Base-by-base conservation (phyloP, 352 stramenopile species). In the Pythium vanterpoolii region DNA sequence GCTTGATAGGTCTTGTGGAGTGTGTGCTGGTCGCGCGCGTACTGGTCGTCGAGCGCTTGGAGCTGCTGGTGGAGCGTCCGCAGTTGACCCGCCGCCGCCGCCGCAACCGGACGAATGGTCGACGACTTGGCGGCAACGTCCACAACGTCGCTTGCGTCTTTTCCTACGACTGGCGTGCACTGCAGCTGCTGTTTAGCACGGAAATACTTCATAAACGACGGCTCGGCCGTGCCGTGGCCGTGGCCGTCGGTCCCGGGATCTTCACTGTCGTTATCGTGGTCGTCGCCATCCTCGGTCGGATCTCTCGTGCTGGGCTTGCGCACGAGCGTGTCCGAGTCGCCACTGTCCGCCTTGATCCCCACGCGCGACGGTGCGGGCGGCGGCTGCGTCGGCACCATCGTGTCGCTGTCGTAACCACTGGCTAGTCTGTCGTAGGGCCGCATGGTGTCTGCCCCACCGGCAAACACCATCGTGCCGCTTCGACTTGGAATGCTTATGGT, bases 121-220 rank as follows among this genome's bases (percentile, higher is more conserved):
- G 60, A 48, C 5, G 51, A 51, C 54, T 66, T 69, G 19, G n/a
- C 68, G 42, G 16, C 27, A 11, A 10, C 34, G 23, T 46, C n/a
- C 19, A 56, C 39, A 24, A 62, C 23, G 18, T 50, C 21, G 43
- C 60, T 27, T 11, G 57, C 39, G 40, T 54, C 23, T 19, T 21
- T 47, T 16, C 4, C 4, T 3, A 28, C 19, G 50, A 26, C 5
- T 5, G 24, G 24, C 23, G 33, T 51, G 3, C 11, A 10, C 26
- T 62, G 55, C 30, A 70, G 21, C 18, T 69, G 56, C 42, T 79
- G 72, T 40, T 80, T 64, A 11, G 47, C 52, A 27, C 80, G 73
- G 62, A 93, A 90, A 65, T 90, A 93, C 49, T 89, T 90, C 79
- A 93, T 93, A 65, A 93, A 93, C 19, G 83, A 88, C 28, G 83